Evolutionary conservation across 139 green algal species (phyloP).

Genomic region (Eudorina sp.): DNA sequence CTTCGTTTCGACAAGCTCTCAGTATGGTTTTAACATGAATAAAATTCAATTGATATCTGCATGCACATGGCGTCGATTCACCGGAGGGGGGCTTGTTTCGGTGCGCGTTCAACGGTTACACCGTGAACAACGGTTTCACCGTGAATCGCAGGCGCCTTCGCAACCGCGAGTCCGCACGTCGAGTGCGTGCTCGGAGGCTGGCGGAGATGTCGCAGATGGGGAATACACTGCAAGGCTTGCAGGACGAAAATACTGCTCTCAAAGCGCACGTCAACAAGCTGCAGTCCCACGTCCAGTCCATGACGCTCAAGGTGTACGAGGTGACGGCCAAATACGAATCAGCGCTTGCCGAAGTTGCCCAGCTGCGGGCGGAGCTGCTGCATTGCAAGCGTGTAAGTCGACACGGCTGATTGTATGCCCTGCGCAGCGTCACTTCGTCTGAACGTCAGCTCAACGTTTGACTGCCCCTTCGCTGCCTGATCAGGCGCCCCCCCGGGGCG

Average conservation of each 20-base stretch:
- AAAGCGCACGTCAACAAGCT: constrained; percentile 17
- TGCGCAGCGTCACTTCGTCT: too few relatives aligned
- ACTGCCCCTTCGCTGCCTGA: too few relatives aligned
- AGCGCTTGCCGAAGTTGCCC: constrained; percentile 6
- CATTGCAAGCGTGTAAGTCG: background rate
- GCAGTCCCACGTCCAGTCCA: constrained; percentile 32
- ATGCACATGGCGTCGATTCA: too few relatives aligned
- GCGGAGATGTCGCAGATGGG: constrained; percentile 39
- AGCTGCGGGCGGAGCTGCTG: constrained; percentile 12
- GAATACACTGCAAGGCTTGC: background rate
- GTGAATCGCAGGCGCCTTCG: constrained; percentile 33
- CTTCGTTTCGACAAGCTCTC: too few relatives aligned
- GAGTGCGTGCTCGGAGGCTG: constrained; percentile 27
- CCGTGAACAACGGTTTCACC: background rate
- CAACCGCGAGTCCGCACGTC: constrained; percentile 46
- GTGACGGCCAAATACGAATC: constrained; percentile 43
- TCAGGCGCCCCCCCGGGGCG: too few relatives aligned
- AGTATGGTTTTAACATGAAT: too few relatives aligned
- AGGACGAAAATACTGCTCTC: constrained; percentile 30
- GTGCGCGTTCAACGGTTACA: background rate
- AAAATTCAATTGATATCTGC: too few relatives aligned
- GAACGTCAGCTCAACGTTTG: too few relatives aligned
- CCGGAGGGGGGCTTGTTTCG: too few relatives aligned
- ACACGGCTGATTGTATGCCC: too few relatives aligned
- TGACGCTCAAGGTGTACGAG: constrained; percentile 46